Base-by-base conservation (phyloP, 2,329 filamentous ascomycete genomes). In the Cytospora chrysosperma region DNA sequence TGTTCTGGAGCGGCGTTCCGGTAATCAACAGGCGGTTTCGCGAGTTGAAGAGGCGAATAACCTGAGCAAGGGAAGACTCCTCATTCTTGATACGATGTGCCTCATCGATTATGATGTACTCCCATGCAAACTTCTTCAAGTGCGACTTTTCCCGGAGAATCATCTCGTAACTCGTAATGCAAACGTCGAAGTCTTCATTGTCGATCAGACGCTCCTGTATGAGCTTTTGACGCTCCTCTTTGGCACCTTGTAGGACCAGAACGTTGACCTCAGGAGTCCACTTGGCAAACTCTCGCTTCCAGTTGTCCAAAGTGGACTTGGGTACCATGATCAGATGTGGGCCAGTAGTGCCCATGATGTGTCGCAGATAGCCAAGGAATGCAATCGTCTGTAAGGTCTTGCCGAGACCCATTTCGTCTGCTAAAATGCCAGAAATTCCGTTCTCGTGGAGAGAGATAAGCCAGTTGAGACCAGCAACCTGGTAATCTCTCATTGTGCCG, bases 21-120 rank as follows among this genome's bases (percentile, higher is more conserved):
- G 95, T 99, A 67, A 99, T 99, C 65, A 99, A 84, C 34, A 99
- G 84, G 58, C 95, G 89, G 75, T 98, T 98, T 73, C 95, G 87
- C 6, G 95, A 99, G 77, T 93, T 92, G 82, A 99, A 99, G 59
- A 97, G 81, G 69, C 95, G 92, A 68, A 99, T 97, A 69, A 98
- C 96, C 73, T 98, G 94, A 3, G 95, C 93, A 3, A 99, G 83
- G 0, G 95, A 97, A 0, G 95, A 99, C 75, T 98, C 93, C 74
- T 99, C 95, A 77, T 99, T 99, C 82, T 99, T 99, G 85, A 99
- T 99, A 65, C 95, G 92, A 76, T 99, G 95, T 2, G 95, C 87
- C 78, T 99, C 95, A 72, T 99, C 95, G 68, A 99, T 97, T 70
- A 99, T 97, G 76, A 99, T 99, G 77, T 99, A 99, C 75, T 99